Base-by-base conservation (phyloP, 306 rosid species). In the Trifolium dubium region DNA sequence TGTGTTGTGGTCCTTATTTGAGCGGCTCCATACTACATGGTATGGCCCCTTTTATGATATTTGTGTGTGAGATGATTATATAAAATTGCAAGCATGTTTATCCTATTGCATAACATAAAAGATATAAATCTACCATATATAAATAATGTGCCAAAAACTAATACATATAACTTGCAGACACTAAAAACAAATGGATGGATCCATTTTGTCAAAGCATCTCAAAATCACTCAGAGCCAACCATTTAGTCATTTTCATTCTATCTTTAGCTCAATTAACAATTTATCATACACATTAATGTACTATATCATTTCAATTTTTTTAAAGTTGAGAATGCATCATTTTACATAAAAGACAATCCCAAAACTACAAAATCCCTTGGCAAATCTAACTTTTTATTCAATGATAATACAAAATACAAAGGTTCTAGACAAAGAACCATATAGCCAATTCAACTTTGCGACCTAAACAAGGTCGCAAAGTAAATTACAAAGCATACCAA, bases 331-430 rank as follows among this genome's bases (percentile, higher is more conserved):
- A 47, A 14, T 47, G 54, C 54, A 47, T 47, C 54, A 47, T 47
- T 47, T 18, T 39, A 17, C 53, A 40, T 28, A 44, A 64, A 56
- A 35, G 8, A 62, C 31, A 63, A 23, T 13, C 10, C 40, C 56
- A 19, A 44, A 23, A 66, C 13, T 49, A 46, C 19, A 61, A 43
- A 43, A 4, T 32, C 6, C 61, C 14, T 9, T 1, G 46, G 35
- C 8, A 29, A 65, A n/a, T 17, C 66, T 65, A 29, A 29, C 1
- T 6, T 29, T 68, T 77, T 67, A 76, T 76, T 67, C 5, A 11
- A 55, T 5, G 23, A 54, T 19, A 8, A 54, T 54, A 54, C 32
- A 66, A 11, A 10, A 55, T 8, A 31, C 4, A 66, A 47, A 12
- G 61, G 73, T 55, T 55, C 60, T 17, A 30, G 11, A 76, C 5